Evolutionary conservation across 2,329 filamentous ascomycete species (phyloP).

Genomic region (Fusarium subtropicale): DNA sequence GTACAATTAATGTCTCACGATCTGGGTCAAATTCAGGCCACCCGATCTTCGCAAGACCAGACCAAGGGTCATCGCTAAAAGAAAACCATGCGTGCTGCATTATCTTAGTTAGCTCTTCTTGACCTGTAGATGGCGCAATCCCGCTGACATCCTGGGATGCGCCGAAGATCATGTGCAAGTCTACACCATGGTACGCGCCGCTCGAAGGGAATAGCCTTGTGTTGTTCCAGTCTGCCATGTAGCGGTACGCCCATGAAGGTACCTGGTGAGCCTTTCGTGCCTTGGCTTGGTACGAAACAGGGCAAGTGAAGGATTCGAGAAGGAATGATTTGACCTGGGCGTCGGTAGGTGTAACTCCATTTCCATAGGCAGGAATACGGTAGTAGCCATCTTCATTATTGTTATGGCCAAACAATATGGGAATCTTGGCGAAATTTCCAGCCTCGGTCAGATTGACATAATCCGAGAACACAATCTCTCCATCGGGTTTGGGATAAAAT

Average conservation of each 20-base stretch:
- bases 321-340: conserved; percentile 55
- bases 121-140: conserved; percentile 47
- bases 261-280: conserved; percentile 52
- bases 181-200: conserved; percentile 62
- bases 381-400: conserved; percentile 62
- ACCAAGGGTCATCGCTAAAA: conserved; percentile 54
- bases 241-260: conserved; percentile 59
- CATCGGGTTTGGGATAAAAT: conserved; percentile 59
- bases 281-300: conserved; percentile 54
- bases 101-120: conserved; percentile 50
- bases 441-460: conserved; percentile 51
- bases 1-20: conserved; percentile 24
- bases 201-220: conserved; percentile 58
- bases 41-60: conserved; percentile 48
- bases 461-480: conserved; percentile 55
- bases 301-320: conserved; percentile 60
- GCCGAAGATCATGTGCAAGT: conserved; percentile 61
- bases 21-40: conserved; percentile 43
- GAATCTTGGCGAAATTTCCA: conserved; percentile 55
- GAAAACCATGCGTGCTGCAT: conserved; percentile 57
- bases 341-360: conserved; percentile 54
- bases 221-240: conserved; percentile 63
- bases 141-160: conserved; percentile 55
- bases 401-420: conserved; percentile 58
- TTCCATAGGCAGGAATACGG: conserved; percentile 56